Conservation (phyloP, 179 eudicot genomes). For the Beta lomatogona region DNA sequence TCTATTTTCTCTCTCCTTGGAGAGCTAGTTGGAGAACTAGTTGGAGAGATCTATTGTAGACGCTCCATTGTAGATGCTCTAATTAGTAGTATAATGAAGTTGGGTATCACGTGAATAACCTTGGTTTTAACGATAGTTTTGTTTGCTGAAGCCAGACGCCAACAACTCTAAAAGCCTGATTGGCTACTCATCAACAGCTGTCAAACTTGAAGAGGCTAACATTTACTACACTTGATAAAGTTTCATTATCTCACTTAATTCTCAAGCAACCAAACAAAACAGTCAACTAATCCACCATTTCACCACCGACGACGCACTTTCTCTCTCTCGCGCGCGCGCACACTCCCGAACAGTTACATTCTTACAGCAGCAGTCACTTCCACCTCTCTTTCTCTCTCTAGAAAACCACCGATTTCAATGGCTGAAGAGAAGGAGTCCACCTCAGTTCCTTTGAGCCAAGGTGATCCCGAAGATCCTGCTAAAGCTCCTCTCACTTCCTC, state of each 20-base stretch:
- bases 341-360: neutral
- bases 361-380: neutral
- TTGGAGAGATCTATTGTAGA: no score
- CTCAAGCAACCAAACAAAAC: neutral
- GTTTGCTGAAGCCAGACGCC: neutral
- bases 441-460: constrained; percentile 43
- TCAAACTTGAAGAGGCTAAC: neutral
- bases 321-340: neutral
- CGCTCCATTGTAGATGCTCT: no score
- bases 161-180: neutral
- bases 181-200: neutral
- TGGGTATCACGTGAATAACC: no score
- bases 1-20: no score
- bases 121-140: neutral
- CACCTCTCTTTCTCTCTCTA: no score
- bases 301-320: neutral
- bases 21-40: no score
- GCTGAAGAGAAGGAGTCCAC: constrained; percentile 55
- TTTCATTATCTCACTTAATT: neutral
- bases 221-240: neutral
- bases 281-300: neutral
- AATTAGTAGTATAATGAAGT: no score
- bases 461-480: constrained; percentile 63
- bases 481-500: constrained; percentile 55
- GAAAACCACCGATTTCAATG: constrained; percentile 24